Percentiles rank a stretch among this genome's conserved stretches.
These are phyloP conservation scores for Astragalus glycyphyllos DNA, from an alignment of 306 rosid species.

Conservation along the genomic window DNA sequence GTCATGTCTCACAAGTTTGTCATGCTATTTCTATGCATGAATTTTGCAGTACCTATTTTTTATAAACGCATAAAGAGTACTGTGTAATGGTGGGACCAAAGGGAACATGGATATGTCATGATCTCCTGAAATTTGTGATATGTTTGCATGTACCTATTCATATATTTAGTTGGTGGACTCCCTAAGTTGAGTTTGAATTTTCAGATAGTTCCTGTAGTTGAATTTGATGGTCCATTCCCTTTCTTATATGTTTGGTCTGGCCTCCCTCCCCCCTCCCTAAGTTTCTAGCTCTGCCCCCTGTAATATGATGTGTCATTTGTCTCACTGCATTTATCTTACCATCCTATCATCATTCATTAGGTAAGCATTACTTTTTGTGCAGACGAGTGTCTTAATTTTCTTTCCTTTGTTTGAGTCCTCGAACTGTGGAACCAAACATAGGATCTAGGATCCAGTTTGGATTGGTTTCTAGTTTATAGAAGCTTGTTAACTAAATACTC, in stretches of 20 bases:
- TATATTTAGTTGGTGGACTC: neutral
- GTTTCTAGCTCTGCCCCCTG: neutral
- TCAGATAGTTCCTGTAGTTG: neutral
- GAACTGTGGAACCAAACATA: no score
- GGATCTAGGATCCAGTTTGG: neutral
- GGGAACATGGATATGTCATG: constrained; percentile 10
- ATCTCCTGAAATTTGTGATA: neutral
- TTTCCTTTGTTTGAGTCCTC: neutral
- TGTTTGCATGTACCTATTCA: constrained; percentile 1
- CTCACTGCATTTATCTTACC: neutral
- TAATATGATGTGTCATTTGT: neutral
- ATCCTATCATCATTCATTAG: neutral
- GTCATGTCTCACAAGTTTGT: neutral
- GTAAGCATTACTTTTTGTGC: neutral
- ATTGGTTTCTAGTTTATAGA: neutral
- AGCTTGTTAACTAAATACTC: neutral
- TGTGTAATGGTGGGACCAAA: neutral
- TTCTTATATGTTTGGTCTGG: neutral
- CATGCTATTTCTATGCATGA: constrained; percentile 7
- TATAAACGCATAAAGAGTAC: constrained; percentile 2
- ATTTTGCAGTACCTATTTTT: neutral
- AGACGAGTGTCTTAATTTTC: neutral
- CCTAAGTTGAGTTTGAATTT: neutral
- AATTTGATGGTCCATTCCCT: neutral
- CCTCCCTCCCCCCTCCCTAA: neutral